Percentiles rank a stretch among this genome's conserved stretches.
These are phyloP conservation scores for Trametes sanguinea DNA, from an alignment of 768 basidiomycete species.

Conservation along the genomic window DNA sequence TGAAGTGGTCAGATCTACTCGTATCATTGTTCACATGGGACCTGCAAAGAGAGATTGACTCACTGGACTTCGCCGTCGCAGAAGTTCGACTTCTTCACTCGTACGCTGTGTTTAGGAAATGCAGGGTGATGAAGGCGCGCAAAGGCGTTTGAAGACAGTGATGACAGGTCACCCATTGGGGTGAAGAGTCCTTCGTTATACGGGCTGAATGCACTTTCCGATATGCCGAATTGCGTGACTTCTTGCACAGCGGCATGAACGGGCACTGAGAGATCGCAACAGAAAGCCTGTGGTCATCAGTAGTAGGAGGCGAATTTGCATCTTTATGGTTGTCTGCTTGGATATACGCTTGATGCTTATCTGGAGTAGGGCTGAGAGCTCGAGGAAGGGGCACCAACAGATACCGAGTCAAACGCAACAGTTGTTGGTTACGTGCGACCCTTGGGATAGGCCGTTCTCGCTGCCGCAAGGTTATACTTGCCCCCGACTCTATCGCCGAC, in stretches of 20 bases:
- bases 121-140: constrained; percentile 39
- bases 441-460: too few relatives aligned
- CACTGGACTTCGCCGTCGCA: constrained; percentile 62
- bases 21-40: neutral
- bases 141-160: constrained; percentile 26
- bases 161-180: constrained; percentile 17
- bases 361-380: too few relatives aligned
- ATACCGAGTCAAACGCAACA: too few relatives aligned
- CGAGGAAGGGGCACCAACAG: too few relatives aligned
- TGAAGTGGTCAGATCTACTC: too few relatives aligned
- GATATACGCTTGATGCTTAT: too few relatives aligned
- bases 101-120: constrained; percentile 53
- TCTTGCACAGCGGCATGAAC: neutral
- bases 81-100: constrained; percentile 59
- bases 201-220: neutral
- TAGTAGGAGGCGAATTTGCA: too few relatives aligned
- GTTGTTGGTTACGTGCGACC: too few relatives aligned
- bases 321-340: too few relatives aligned
- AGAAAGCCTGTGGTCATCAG: too few relatives aligned
- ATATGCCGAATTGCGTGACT: neutral
- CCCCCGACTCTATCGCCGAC: too few relatives aligned
- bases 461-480: too few relatives aligned
- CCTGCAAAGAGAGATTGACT: neutral
- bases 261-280: neutral
- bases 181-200: constrained; percentile 23